Conservation (phyloP, 208 protist genomes). For the Tritrichomonas musculus region DNA sequence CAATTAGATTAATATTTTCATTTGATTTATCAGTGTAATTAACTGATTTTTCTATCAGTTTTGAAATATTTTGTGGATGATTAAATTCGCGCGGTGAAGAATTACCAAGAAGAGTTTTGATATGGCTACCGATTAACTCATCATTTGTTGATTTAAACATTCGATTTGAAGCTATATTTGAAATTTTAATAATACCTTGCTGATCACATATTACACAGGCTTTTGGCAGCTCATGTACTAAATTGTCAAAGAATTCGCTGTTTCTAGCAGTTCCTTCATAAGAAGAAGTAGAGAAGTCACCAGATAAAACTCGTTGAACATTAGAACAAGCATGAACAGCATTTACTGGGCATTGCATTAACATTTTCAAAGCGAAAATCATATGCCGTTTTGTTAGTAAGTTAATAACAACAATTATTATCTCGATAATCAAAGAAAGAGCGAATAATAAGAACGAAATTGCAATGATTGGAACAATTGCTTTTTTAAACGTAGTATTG, state of each 20-base stretch:
- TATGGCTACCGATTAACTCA: not conserved
- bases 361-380: not conserved
- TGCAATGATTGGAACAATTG: not conserved
- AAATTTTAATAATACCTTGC: not conserved
- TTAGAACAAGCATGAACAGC: not conserved
- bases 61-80: not conserved
- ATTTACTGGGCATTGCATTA: not conserved
- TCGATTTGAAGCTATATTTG: not conserved
- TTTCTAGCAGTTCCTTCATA: not conserved
- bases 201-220: not conserved
- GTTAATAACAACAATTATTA: not conserved
- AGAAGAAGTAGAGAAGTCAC: not conserved
- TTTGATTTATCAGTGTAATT: not conserved
- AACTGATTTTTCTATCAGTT: not conserved
- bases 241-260: not conserved
- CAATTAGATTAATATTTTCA: too few species aligned
- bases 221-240: not conserved
- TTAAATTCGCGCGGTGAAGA: too few species aligned
- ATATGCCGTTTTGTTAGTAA: not conserved
- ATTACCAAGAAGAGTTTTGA: not conserved
- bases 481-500: not conserved
- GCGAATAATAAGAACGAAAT: not conserved
- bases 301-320: not conserved
- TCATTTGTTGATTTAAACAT: not conserved
- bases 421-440: not conserved